Conservation (phyloP, 495 filamentous ascomycete genomes). For the Hypoxylon cercidicola region DNA sequence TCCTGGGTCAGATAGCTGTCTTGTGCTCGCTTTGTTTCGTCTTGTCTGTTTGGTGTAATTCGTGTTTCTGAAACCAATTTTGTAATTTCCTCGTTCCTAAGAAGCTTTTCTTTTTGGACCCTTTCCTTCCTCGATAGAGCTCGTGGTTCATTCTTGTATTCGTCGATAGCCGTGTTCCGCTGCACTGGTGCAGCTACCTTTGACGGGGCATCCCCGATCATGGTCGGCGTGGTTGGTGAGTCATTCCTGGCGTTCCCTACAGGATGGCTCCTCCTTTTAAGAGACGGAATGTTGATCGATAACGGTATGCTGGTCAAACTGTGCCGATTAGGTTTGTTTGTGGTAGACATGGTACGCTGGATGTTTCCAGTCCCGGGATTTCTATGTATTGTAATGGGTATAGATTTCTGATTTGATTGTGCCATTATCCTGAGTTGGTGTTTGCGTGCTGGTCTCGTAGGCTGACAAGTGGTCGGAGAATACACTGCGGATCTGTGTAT, state of each 20-base stretch:
- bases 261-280: slow-evolving; percentile 27
- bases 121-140: slow-evolving; percentile 20
- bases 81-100: slow-evolving; percentile 41
- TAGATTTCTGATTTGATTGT: slow-evolving; percentile 28
- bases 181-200: not conserved
- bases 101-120: slow-evolving; percentile 37
- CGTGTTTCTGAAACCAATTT: slow-evolving; percentile 33
- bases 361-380: slow-evolving; percentile 32
- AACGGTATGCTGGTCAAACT: slow-evolving; percentile 37
- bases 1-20: slow-evolving; percentile 7
- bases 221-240: not conserved
- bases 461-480: not conserved
- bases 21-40: not conserved
- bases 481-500: not conserved
- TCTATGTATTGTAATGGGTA: slow-evolving; percentile 32
- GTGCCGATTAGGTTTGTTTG: slow-evolving; percentile 27
- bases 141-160: slow-evolving; percentile 1
- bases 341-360: slow-evolving; percentile 23
- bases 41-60: slow-evolving; percentile 6
- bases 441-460: slow-evolving; percentile 9
- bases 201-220: not conserved
- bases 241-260: not conserved
- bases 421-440: slow-evolving; percentile 31
- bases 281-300: slow-evolving; percentile 15
- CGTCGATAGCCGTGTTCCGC: not conserved